Conservation (phyloP, 345 rosid species). For the Brassica juncea region DNA sequence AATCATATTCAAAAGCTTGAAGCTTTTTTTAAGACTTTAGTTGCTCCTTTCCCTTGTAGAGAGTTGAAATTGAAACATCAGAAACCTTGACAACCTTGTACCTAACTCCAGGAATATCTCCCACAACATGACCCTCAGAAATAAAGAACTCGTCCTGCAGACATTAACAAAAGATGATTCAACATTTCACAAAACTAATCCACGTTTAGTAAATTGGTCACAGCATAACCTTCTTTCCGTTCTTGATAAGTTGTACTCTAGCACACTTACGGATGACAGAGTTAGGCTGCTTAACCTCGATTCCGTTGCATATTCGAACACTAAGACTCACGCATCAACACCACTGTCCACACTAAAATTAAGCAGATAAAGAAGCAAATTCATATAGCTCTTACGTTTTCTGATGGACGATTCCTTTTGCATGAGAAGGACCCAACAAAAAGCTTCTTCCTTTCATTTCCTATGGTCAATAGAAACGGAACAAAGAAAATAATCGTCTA, state of each 20-base stretch:
- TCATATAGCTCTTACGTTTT: conserved; percentile 45
- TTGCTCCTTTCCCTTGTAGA: conserved; percentile 54
- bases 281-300: conserved; percentile 61
- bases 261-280: conserved; percentile 77
- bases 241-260: conserved; percentile 66
- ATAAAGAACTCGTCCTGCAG: conserved; percentile 67
- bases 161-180: not conserved
- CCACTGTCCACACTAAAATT: not conserved
- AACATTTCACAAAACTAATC: not conserved
- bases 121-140: conserved; percentile 74
- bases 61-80: conserved; percentile 66
- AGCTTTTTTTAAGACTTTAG: conserved; percentile 45
- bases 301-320: conserved; percentile 37
- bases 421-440: conserved; percentile 70
- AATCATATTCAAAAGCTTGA: conserved; percentile 29
- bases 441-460: conserved; percentile 71
- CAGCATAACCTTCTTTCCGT: conserved; percentile 61
- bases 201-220: not conserved
- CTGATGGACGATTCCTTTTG: conserved; percentile 66
- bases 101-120: conserved; percentile 81
- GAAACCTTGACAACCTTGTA: conserved; percentile 81
- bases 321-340: not conserved
- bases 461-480: conserved; percentile 10
- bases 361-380: not conserved
- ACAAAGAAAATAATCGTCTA: not conserved